Evolutionary conservation across 2,329 filamentous ascomycete species (phyloP).

Genomic region (Sarocladiaceae sp.): DNA sequence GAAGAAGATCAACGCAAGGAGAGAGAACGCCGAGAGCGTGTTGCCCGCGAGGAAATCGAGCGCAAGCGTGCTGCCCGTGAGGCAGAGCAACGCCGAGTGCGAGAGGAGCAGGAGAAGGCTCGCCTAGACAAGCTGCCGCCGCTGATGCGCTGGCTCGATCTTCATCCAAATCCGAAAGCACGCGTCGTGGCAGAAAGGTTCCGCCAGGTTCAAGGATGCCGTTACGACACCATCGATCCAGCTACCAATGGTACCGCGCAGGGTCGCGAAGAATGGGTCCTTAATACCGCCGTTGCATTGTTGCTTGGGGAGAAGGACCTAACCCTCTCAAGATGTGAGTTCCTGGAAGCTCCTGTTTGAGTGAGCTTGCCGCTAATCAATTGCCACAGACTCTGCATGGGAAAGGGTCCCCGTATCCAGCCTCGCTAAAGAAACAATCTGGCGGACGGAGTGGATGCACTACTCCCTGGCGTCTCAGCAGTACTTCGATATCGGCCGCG

Average conservation of each 20-base stretch:
- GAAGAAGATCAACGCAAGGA: conserved; percentile 51
- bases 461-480: conserved; percentile 50
- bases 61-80: conserved; percentile 46
- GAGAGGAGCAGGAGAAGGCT: conserved; percentile 50
- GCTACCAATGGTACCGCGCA: conserved; percentile 43
- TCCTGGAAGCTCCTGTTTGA: neutral
- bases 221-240: conserved; percentile 59
- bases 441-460: conserved; percentile 52
- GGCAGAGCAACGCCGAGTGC: conserved; percentile 45
- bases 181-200: conserved; percentile 50
- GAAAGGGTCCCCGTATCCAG: conserved; percentile 47
- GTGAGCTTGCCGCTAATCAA: conserved; percentile 8
- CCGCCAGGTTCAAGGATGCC: conserved; percentile 53
- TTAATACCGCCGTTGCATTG: conserved; percentile 61
- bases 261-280: conserved; percentile 62
- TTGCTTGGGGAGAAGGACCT: conserved; percentile 63
- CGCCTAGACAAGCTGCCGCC: conserved; percentile 55
- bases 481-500: conserved; percentile 48
- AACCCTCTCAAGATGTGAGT: conserved; percentile 54
- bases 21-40: conserved; percentile 41
- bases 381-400: conserved; percentile 51
- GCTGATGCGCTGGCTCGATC: conserved; percentile 57
- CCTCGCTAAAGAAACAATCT: conserved; percentile 55
- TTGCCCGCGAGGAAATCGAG: conserved; percentile 41
- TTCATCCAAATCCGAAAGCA: conserved; percentile 45